phyloP scores from a whole-genome alignment of 2,329 filamentous ascomycete species.

The Colletotrichum horii region DNA sequence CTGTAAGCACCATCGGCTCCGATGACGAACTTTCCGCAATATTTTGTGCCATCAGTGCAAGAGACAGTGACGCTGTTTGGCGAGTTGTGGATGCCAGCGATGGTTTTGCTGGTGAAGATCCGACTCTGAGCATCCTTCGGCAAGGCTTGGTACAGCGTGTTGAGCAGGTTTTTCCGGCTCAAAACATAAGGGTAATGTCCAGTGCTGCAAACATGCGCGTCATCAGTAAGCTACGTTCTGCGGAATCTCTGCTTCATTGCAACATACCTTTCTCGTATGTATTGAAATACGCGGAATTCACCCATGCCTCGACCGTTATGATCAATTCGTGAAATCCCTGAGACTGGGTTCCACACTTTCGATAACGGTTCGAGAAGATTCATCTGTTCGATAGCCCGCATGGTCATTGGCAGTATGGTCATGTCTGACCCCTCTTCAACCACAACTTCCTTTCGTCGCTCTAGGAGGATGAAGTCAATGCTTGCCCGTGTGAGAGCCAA shows the following conservation, averaged over 20 bases:
- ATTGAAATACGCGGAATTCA: neutral
- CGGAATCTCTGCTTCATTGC: rapidly evolving
- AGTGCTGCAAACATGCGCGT: conserved; percentile 5
- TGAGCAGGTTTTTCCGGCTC: conserved; percentile 37
- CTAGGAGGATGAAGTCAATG: conserved; percentile 1
- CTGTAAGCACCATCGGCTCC: conserved; percentile 49
- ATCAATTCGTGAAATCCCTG: neutral
- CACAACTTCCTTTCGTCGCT: conserved; percentile 27
- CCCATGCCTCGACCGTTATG: neutral
- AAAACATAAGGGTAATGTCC: conserved; percentile 30
- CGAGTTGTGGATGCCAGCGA: conserved; percentile 24
- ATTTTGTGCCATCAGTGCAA: conserved; percentile 37
- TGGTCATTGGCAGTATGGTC: conserved; percentile 31
- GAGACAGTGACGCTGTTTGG: conserved; percentile 30
- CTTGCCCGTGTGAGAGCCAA: conserved; percentile 28
- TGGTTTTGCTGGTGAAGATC: conserved; percentile 29
- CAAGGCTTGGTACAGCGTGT: conserved; percentile 32
- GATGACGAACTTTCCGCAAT: conserved; percentile 42
- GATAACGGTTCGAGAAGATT: conserved; percentile 24
- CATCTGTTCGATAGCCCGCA: conserved; percentile 38
- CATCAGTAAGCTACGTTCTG: rapidly evolving
- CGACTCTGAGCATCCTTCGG: conserved; percentile 27
- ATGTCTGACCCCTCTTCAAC: conserved; percentile 35
- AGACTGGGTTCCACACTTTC: neutral
- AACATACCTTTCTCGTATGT: neutral